Evolutionary conservation across 2,329 filamentous ascomycete genomes (phyloP).

Genomic region (Penicillium polonicum): DNA sequence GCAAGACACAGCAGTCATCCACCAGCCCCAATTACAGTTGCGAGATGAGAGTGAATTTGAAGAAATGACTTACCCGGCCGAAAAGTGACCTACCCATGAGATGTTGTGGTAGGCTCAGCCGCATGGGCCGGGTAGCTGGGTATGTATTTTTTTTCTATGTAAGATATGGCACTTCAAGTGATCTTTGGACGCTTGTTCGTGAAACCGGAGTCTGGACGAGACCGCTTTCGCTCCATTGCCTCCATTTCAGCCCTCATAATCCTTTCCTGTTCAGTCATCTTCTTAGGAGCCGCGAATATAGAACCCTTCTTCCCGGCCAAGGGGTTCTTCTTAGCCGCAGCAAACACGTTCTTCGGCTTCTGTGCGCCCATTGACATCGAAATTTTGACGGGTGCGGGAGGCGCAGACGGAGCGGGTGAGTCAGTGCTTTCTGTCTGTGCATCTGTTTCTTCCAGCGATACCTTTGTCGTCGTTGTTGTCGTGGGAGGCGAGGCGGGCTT

Average conservation of each 20-base stretch:
- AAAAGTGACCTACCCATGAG: neutral
- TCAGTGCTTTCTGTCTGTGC: slow-evolving; percentile 14
- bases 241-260: slow-evolving; percentile 79
- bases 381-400: slow-evolving; percentile 40
- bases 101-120: neutral
- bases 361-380: slow-evolving; percentile 63
- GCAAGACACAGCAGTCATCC: too few relatives aligned
- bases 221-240: slow-evolving; percentile 65
- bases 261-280: slow-evolving; percentile 81
- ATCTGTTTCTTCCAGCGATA: slow-evolving; percentile 20
- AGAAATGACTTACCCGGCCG: neutral
- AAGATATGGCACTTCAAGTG: slow-evolving; percentile 19
- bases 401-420: slow-evolving; percentile 18
- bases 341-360: slow-evolving; percentile 66
- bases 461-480: neutral
- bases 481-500: slow-evolving; percentile 22
- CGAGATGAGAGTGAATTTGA: neutral
- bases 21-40: neutral
- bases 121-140: neutral
- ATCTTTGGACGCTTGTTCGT: slow-evolving; percentile 39
- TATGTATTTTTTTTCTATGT: neutral
- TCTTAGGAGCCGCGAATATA: slow-evolving; percentile 63
- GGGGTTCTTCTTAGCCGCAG: slow-evolving; percentile 66
- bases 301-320: slow-evolving; percentile 65
- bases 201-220: slow-evolving; percentile 33